Evolutionary conservation across 768 basidiomycete genomes (phyloP).

Genomic region (Crucibulum laeve): DNA sequence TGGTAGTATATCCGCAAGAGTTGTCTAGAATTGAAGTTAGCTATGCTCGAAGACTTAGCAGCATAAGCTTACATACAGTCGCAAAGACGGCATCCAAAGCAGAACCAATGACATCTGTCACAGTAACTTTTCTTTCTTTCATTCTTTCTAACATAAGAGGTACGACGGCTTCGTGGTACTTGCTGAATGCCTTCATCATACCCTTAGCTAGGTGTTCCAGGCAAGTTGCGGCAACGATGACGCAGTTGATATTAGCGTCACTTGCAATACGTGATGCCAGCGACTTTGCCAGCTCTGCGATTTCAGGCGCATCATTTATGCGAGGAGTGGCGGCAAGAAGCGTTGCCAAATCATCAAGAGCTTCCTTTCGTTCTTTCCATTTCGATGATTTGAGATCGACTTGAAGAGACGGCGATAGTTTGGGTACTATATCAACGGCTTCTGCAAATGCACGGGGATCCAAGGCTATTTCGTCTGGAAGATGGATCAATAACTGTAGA

Average conservation of each 20-base stretch:
- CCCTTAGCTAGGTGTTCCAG: constrained; percentile 85
- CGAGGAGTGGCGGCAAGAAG: constrained; percentile 66
- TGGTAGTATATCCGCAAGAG: constrained; percentile 75
- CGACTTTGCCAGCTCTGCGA: constrained; percentile 71
- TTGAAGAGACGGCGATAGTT: constrained; percentile 73
- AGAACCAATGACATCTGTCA: constrained; percentile 83
- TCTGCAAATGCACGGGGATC: constrained; percentile 83
- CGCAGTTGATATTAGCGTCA: constrained; percentile 95
- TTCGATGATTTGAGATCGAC: constrained; percentile 81
- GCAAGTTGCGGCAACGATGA: constrained; percentile 81
- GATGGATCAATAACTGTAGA: constrained; percentile 9
- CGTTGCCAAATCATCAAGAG: constrained; percentile 75
- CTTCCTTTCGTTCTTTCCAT: constrained; percentile 97
- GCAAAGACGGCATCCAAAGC: constrained; percentile 87
- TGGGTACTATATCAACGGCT: constrained; percentile 71
- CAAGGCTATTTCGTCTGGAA: constrained; percentile 45
- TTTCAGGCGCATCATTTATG: constrained; percentile 76
- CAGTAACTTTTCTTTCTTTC: constrained; percentile 91
- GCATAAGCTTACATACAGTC: constrained; percentile 51
- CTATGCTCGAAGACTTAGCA: constrained; percentile 1
- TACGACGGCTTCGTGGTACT: constrained; percentile 68
- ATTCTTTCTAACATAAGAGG: constrained; percentile 79
- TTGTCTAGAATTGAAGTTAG: constrained; percentile 44
- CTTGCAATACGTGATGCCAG: constrained; percentile 77
- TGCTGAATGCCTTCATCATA: constrained; percentile 68